Evolutionary conservation across 441 rosid genomes (phyloP).

Genomic region (Erodium texanum): DNA sequence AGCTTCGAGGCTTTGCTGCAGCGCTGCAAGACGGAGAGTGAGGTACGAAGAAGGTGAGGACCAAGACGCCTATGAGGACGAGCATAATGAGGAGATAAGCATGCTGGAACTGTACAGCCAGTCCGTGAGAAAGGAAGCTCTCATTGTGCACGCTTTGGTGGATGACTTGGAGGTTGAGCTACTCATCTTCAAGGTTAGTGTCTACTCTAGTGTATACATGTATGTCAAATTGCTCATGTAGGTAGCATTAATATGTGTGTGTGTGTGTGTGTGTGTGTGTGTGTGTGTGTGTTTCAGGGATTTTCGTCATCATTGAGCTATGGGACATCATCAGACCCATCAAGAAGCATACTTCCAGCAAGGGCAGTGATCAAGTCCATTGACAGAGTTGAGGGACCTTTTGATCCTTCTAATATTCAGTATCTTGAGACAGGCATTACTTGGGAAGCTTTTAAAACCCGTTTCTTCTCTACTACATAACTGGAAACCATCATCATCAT

Average conservation of each 20-base stretch:
- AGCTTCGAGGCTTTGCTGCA: slow-evolving; percentile 16
- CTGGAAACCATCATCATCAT: neutral
- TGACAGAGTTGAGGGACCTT: slow-evolving; percentile 68
- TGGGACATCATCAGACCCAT: slow-evolving; percentile 61
- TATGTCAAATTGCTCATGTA: no score
- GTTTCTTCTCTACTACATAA: slow-evolving; percentile 5
- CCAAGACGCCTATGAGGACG: slow-evolving; percentile 27
- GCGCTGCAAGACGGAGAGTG: slow-evolving; percentile 42
- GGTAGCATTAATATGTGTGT: no score
- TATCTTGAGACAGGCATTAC: slow-evolving; percentile 48
- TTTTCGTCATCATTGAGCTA: slow-evolving; percentile 68
- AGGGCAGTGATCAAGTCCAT: slow-evolving; percentile 53
- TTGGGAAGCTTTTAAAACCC: slow-evolving; percentile 40
- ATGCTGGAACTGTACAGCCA: slow-evolving; percentile 52
- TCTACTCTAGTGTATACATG: no score
- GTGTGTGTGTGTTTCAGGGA: slow-evolving; percentile 36
- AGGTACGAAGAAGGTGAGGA: slow-evolving; percentile 37
- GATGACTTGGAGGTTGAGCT: slow-evolving; percentile 52
- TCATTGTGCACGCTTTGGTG: slow-evolving; percentile 52
- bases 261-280: no score
- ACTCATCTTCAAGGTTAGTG: slow-evolving; percentile 53
- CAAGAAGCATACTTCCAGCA: slow-evolving; percentile 67
- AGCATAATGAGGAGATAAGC: slow-evolving; percentile 50
- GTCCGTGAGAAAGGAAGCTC: slow-evolving; percentile 55
- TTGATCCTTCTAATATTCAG: slow-evolving; percentile 54